Evolutionary conservation across 768 basidiomycete species (phyloP).

Genomic region (Gyrodon lividus): DNA sequence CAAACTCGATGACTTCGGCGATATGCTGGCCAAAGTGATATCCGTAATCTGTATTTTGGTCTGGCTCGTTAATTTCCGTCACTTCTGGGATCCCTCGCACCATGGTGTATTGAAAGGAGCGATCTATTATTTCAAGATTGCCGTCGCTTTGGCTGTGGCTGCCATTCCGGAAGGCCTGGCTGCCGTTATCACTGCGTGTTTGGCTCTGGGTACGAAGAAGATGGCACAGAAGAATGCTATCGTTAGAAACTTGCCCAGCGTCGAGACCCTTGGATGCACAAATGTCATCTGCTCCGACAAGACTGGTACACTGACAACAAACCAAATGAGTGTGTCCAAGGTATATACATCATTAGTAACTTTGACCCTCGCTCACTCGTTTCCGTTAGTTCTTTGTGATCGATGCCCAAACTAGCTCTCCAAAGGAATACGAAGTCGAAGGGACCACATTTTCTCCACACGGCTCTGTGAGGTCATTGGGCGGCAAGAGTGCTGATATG

Average conservation of each 20-base stretch:
- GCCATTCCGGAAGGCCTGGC: conserved; percentile 99
- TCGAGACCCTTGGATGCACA: conserved; percentile 96
- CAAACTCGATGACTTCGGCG: conserved; percentile 97
- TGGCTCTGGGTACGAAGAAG: conserved; percentile 96
- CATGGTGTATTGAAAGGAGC: conserved; percentile 90
- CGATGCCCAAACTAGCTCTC: conserved; percentile 47
- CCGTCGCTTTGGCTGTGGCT: conserved; percentile 97
- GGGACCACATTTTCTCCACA: conserved; percentile 90
- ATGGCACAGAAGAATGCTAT: conserved; percentile 99
- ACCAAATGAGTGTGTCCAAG: conserved; percentile 94
- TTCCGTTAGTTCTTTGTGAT: conserved; percentile 71
- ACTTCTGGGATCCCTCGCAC: conserved; percentile 95
- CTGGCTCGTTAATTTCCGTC: conserved; percentile 95
- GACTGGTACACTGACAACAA: conserved; percentile 94
- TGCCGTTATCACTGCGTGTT: conserved; percentile 95
- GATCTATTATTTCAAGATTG: conserved; percentile 99
- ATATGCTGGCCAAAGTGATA: conserved; percentile 97
- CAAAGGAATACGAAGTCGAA: conserved; percentile 77
- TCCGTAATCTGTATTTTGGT: conserved; percentile 95
- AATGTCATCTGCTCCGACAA: conserved; percentile 99
- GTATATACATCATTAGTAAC: conserved; percentile 37
- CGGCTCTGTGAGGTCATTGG: conserved; percentile 67
- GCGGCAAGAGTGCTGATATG: conserved; percentile 64
- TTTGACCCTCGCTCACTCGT: conserved; percentile 9
- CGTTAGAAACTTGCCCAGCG: conserved; percentile 92